Percentiles rank a stretch among this genome's conserved stretches.
phyloP scores from a whole-genome alignment of 23 red algal genomes.

The Agarophyton chilense region DNA sequence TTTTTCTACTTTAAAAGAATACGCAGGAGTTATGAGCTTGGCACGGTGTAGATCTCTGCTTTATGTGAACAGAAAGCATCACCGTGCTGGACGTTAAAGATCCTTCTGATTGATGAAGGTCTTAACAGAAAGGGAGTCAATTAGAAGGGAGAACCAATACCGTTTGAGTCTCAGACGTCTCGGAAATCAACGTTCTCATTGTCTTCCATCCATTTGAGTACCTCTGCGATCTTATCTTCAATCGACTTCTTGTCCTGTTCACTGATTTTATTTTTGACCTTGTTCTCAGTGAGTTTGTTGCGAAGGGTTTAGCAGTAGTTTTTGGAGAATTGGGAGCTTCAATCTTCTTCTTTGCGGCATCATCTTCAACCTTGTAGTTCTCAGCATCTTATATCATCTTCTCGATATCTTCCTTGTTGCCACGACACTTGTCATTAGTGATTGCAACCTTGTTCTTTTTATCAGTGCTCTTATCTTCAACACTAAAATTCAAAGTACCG shows the following conservation, averaged over 20 bases:
- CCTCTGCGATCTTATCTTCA: conserved; percentile 68
- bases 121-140: too few relatives aligned
- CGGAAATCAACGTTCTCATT: neutral
- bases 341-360: conserved; percentile 31
- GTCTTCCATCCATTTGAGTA: neutral
- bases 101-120: too few relatives aligned
- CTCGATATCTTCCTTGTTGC: conserved; percentile 78
- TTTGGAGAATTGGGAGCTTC: conserved; percentile 62
- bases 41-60: too few relatives aligned
- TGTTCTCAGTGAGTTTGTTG: conserved; percentile 49
- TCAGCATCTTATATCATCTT: conserved; percentile 84
- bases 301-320: too few relatives aligned
- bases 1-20: too few relatives aligned
- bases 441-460: conserved; percentile 67
- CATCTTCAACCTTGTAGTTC: conserved; percentile 65
- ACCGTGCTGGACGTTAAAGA: too few relatives aligned
- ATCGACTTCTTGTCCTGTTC: conserved; percentile 21
- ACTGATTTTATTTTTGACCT: conserved; percentile 59
- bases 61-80: too few relatives aligned
- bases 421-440: conserved; percentile 81
- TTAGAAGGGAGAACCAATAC: too few relatives aligned
- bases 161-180: too few relatives aligned
- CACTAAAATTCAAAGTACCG: too few relatives aligned
- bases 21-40: too few relatives aligned
- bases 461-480: conserved; percentile 61